These are phyloP conservation scores for Hanseniaspora osmophila DNA, from an alignment of 805 yeast genomes.

Conservation along the genomic window DNA sequence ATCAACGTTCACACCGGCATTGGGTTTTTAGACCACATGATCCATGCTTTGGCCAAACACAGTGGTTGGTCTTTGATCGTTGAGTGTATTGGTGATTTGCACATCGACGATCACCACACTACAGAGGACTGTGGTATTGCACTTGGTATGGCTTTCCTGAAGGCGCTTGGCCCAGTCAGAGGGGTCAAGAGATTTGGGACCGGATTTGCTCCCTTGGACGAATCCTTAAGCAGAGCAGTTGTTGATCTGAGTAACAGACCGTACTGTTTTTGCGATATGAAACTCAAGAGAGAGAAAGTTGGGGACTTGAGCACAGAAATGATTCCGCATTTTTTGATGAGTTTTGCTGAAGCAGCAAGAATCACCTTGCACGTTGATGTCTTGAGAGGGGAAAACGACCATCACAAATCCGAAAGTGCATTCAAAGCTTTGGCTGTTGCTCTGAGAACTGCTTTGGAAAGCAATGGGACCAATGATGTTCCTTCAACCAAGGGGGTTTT, in stretches of 20 bases:
- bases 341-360: conserved; percentile 86
- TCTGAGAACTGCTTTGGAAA: conserved; percentile 66
- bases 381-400: conserved; percentile 85
- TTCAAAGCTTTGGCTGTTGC: conserved; percentile 94
- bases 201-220: conserved; percentile 93
- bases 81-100: conserved; percentile 86
- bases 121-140: conserved; percentile 94
- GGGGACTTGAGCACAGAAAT: conserved; percentile 89
- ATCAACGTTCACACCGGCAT: conserved; percentile 81
- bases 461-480: conserved; percentile 77
- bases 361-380: conserved; percentile 91
- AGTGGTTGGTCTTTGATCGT: conserved; percentile 87
- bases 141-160: conserved; percentile 74
- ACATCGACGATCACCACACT: conserved; percentile 94
- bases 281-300: conserved; percentile 80
- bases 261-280: conserved; percentile 77
- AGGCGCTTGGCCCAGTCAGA: conserved; percentile 75
- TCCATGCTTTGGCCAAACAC: conserved; percentile 93
- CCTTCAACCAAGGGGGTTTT: conserved; percentile 96
- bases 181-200: conserved; percentile 89
- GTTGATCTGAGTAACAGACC: conserved; percentile 91
- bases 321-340: conserved; percentile 94
- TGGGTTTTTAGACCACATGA: conserved; percentile 94
- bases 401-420: conserved; percentile 91
- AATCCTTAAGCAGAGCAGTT: conserved; percentile 91